These are phyloP conservation scores for Bipolaris zeicola DNA, from an alignment of 2,329 filamentous ascomycete genomes.

Conservation along the genomic window DNA sequence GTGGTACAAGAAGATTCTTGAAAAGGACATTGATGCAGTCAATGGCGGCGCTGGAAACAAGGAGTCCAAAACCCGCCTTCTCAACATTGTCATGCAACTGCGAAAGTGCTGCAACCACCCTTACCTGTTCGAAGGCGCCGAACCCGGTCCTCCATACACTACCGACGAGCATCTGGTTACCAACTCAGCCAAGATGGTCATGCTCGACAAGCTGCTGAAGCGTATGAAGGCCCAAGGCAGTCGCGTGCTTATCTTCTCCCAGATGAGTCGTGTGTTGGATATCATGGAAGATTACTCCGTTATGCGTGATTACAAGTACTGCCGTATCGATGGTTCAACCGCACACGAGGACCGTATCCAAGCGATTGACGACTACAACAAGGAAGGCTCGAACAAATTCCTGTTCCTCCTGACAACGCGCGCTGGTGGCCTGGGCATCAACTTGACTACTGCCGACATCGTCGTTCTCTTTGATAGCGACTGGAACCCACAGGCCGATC, in stretches of 20 bases:
- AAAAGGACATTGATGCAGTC: conserved; percentile 98
- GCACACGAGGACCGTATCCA: conserved; percentile 97
- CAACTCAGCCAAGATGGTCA: conserved; percentile 97
- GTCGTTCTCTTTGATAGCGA: conserved; percentile 97
- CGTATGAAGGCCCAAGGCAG: conserved; percentile 86
- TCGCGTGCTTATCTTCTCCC: conserved; percentile 97
- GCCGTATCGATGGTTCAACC: conserved; percentile 94
- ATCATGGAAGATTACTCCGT: conserved; percentile 99
- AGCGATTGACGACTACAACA: conserved; percentile 98
- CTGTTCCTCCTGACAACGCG: conserved; percentile 94
- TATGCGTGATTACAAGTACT: conserved; percentile 93
- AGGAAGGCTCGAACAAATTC: conserved; percentile 83
- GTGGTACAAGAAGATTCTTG: conserved; percentile 98
- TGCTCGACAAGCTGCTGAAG: conserved; percentile 87
- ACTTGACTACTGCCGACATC: conserved; percentile 92
- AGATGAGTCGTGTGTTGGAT: conserved; percentile 96
- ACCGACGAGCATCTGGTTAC: conserved; percentile 94
- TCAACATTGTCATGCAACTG: conserved; percentile 99
- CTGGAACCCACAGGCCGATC: conserved; percentile 97
- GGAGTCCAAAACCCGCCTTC: conserved; percentile 92
- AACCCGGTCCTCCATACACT: conserved; percentile 95
- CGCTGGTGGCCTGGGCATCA: conserved; percentile 95
- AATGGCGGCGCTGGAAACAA: conserved; percentile 96
- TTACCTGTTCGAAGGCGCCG: conserved; percentile 95
- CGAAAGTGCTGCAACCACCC: conserved; percentile 99